Percentiles rank a stretch among this genome's conserved stretches.
Evolutionary conservation across 331 rosid genomes (phyloP).

Genomic region (Saraca asoca): DNA sequence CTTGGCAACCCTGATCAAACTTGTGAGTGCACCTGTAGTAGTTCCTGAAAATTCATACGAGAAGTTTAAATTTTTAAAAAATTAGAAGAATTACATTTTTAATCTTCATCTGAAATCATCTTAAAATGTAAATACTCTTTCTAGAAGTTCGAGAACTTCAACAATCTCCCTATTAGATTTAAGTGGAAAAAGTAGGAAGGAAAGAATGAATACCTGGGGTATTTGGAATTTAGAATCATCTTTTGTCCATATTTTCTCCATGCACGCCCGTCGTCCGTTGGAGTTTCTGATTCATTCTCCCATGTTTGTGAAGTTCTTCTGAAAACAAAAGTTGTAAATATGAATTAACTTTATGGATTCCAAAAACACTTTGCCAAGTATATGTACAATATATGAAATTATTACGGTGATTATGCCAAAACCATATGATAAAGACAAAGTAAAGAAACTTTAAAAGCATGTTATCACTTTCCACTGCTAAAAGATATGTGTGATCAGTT

Average conservation of each 20-base stretch:
- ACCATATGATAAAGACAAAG: background rate
- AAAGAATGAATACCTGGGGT: slow-evolving; percentile 54
- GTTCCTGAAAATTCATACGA: slow-evolving; percentile 38
- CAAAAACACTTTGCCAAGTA: slow-evolving; percentile 1
- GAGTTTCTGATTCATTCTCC: slow-evolving; percentile 43
- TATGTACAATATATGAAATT: background rate
- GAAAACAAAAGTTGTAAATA: slow-evolving; percentile 23
- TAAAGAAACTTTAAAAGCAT: background rate
- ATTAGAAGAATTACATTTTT: too few species aligned
- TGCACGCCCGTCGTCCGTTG: slow-evolving; percentile 60
- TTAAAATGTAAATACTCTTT: too few species aligned
- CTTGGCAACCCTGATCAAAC: slow-evolving; percentile 46
- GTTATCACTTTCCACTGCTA: too few species aligned
- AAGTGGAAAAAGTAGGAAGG: too few species aligned
- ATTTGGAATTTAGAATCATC: slow-evolving; percentile 39
- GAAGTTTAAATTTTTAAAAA: too few species aligned
- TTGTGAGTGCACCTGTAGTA: slow-evolving; percentile 59
- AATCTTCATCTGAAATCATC: too few species aligned
- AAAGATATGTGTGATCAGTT: too few species aligned
- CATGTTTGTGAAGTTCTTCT: slow-evolving; percentile 50
- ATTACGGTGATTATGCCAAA: background rate
- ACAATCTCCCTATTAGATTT: too few species aligned
- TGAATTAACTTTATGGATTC: slow-evolving; percentile 2
- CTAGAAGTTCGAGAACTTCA: too few species aligned
- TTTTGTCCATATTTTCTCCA: slow-evolving; percentile 93